Conservation (phyloP, 257 asterid species). For the Solanum paucissectum region DNA sequence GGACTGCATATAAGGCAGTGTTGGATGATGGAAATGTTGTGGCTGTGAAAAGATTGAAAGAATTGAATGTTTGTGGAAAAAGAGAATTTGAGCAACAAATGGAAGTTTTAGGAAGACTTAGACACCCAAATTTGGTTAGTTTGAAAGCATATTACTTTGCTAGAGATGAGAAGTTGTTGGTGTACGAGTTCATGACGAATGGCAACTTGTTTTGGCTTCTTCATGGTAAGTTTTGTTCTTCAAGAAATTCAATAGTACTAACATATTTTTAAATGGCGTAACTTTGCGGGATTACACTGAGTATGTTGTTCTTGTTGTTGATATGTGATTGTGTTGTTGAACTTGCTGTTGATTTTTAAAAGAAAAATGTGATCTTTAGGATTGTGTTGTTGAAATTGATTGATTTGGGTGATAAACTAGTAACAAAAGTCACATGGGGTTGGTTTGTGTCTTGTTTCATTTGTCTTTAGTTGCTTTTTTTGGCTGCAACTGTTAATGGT, state of each 20-base stretch:
- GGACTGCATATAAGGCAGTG: conserved; percentile 81
- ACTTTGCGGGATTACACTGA: background rate
- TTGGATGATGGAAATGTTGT: conserved; percentile 78
- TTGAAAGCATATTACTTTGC: conserved; percentile 82
- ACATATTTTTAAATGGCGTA: background rate
- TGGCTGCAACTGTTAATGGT: background rate
- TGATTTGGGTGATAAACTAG: background rate
- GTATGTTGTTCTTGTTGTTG: background rate
- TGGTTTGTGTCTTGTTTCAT: background rate
- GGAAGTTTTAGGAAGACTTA: conserved; percentile 72
- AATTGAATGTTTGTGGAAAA: conserved; percentile 42
- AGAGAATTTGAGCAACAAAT: conserved; percentile 81
- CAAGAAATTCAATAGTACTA: background rate
- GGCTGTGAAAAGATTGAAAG: conserved; percentile 83
- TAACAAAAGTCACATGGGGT: conserved; percentile 5
- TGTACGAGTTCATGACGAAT: conserved; percentile 74
- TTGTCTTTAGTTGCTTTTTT: background rate
- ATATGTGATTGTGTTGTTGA: background rate
- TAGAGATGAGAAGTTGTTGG: conserved; percentile 70
- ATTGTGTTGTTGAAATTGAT: background rate
- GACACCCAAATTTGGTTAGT: conserved; percentile 64
- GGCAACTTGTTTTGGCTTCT: conserved; percentile 87
- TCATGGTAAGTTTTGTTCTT: conserved; percentile 46
- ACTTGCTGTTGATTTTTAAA: background rate
- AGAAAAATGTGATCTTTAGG: background rate